Base-by-base conservation (phyloP, 805 yeast genomes). In the Phaffomyces opuntiae region DNA sequence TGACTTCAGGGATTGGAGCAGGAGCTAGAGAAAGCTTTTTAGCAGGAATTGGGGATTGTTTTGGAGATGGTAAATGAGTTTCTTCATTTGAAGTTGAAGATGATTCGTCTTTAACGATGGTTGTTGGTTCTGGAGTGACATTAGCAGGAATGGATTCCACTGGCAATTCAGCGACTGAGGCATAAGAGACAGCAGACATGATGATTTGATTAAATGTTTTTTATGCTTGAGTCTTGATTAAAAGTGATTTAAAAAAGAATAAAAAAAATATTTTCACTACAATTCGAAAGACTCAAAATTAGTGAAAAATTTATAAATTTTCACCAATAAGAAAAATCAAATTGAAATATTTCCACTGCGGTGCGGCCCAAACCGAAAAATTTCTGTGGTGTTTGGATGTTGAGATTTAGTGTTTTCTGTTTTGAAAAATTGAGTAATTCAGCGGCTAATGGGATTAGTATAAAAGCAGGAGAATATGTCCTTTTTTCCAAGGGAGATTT, bases 1-100 rank as follows among this genome's bases (percentile, higher is more conserved):
- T 78, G 36, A 73, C 74, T 42, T 69, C 65, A 32, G 86, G 87
- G 27, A 78, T 70, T 13, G 87, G 86, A 26, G 87, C 87, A 5
- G 87, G 86, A 9, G 81, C 78, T 27, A 77, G 64, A 33, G 46
- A 38, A 3, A 53, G 60, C 56, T 64, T 48, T 50, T 62, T 49
- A 7, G 52, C 38, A 14, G 49, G 36, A 44, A 54, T 52, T 48
- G 64, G 56, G 45, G 64, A 49, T 8, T 55, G 45, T 25, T 49
- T 51, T 52, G 60, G 60, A n/a, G 63, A 57, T n/a, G 61, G 60
- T n/a, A 54, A 47, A 36, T 53, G 57, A n/a, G 44, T 19, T 33
- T 44, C 43, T 46, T 51, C 46, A 33, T 32, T 16, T 16, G 41
- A 3, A 27, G 31, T 39, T 4, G 41, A 17, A 14, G 47, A 27